Evolutionary conservation across 2,329 filamentous ascomycete genomes (phyloP), one percentile per base, ranked within the genome.

Genomic region (Epichloe baconii): DNA sequence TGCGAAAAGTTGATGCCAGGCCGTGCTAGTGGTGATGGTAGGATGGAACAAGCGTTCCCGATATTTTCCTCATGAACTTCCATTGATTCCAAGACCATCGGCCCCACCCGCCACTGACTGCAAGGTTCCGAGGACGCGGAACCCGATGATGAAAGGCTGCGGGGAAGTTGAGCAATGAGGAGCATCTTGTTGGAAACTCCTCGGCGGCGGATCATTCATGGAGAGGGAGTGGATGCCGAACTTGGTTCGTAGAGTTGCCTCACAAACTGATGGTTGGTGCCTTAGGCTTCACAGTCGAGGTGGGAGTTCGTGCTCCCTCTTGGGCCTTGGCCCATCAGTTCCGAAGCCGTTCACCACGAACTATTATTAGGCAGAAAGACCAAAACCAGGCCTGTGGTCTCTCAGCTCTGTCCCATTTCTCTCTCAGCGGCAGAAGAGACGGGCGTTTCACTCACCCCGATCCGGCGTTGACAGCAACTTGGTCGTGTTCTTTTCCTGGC

Each of bases 121-220:
- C 21, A 26, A 49, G 40, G 40, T 49, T 44, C 47, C 47, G 47
- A 49, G 23, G 47, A 43, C 31, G n/a, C 31, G 31, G 47, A 19
- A 23, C 40, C 26, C 35, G 40, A 21, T 31, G 38, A 17, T 35
- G 36, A 47, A 19, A 31, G 43, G 8, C 21, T 14, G 15, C 10
- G 36, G 26, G 14, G 14, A n/a, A 14, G 3, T 38, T 38, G 26
- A 31, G 8, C 26, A 31, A 31, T 10, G 26, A 10, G 3, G 26
- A 31, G 26, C 8, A 11, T 31, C 8, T 31, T 31, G 26, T 31
- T 11, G 1, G 8, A 4, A 4, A 4, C 26, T 31, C 26, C 26
- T 31, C 26, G 26, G 26, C 26, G 26, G 26, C 26, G 26, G 26
- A 31, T 31, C 26, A 10, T 31, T 31, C 26, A 8, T 11, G 8